A percentile compares a stretch with the other conserved stretches of the same genome.
Evolutionary conservation across 208 protist species (phyloP).

Genomic region (Acanthamoeba lenticulata): DNA sequence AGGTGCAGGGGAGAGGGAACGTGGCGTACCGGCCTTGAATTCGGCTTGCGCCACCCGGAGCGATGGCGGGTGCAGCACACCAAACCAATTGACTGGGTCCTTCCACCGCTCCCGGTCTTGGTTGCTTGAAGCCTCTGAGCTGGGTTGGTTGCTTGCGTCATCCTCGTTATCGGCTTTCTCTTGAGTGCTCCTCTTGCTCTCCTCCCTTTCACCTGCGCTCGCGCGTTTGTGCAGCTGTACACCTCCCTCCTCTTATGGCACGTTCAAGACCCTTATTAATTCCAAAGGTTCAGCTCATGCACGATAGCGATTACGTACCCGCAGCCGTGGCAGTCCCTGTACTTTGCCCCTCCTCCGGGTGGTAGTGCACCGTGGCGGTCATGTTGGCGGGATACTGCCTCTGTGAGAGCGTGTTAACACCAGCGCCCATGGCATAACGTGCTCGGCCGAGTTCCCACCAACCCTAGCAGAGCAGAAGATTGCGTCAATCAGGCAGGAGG

Average conservation of each 20-base stretch:
- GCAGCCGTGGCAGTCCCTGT: no score
- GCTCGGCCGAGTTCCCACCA: conserved; percentile 48
- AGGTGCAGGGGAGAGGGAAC: neutral
- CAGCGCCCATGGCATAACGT: conserved; percentile 31
- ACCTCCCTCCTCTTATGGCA: neutral
- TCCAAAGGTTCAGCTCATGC: no score
- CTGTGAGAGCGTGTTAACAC: conserved; percentile 2
- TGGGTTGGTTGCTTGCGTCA: neutral
- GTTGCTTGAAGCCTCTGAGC: neutral
- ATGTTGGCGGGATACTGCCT: conserved; percentile 31
- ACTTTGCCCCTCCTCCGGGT: neutral
- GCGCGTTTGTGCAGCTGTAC: neutral
- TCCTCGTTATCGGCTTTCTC: neutral
- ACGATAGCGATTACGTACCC: no score
- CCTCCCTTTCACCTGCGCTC: neutral
- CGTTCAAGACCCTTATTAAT: no score
- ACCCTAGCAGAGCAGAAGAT: neutral
- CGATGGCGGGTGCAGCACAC: neutral
- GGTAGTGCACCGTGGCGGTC: conserved; percentile 12
- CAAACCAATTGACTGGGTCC: conserved; percentile 52
- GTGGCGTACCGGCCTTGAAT: conserved; percentile 39
- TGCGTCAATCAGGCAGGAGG: neutral
- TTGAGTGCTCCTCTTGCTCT: neutral
- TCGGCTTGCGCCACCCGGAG: neutral
- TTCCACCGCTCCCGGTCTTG: conserved; percentile 13